Base-by-base conservation (phyloP, 2,329 filamentous ascomycete species). In the Aspergillus sp. region DNA sequence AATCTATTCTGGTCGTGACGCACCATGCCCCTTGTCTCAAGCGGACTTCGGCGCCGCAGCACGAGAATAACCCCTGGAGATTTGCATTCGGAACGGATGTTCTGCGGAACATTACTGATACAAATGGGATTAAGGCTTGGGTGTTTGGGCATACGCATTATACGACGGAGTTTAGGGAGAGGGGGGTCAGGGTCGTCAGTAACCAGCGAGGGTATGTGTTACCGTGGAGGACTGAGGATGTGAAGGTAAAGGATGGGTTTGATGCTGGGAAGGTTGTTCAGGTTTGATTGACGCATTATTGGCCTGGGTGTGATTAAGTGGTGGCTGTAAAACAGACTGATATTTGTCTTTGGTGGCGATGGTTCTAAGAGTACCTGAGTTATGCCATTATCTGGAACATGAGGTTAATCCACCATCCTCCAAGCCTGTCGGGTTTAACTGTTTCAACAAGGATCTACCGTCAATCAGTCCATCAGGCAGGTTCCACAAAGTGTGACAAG, bases 21-120 rank as follows among this genome's bases (percentile, higher is more conserved):
- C 83, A 86, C 53, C 84, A 87, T 64, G 82, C 83, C 2, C 84
- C 84, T 1, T 80, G 74, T n/a, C 61, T 82, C 0, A 60, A 76
- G 45, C 76, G 75, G 6, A 80, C 81, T 2, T 81, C 83, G 0
- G 73, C 74, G 2, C 83, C 83, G 0, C 75, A 80, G 60, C 73
- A 87, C 50, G 64, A 73, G 3, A 68, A 74, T 15, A 82, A 75
- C 20, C 76, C 79, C 0, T 81, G 79, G 75, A 75, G 70, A 2
- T 75, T 75, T 7, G 83, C 79, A 0, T 87, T 85, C 66, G 80
- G 78, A 4, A 85, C 82, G 0, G 80, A 86, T 54, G 60, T 84
- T 3, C 62, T 80, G 3, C 61, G 64, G 1, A 63, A 59, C 24
- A 39, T 56, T 12, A 5, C 53, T 6, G 19, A 42, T 8, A 51